Percentiles rank a stretch among this genome's conserved stretches.
phyloP scores from a whole-genome alignment of 768 basidiomycete genomes.

The Tricholoma furcatifolium region DNA sequence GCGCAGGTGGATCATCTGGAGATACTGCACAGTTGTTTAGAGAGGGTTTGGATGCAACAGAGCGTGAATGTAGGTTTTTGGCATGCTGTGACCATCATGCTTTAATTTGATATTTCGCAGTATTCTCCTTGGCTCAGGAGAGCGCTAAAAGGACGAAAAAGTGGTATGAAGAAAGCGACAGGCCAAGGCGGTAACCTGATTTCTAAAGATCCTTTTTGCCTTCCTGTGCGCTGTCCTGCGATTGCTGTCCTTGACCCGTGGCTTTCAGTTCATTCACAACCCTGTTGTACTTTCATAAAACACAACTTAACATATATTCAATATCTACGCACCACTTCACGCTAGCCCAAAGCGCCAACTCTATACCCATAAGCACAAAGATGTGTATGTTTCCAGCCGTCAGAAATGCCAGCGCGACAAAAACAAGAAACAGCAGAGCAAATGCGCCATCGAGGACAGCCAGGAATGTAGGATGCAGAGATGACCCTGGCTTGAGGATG shows the following conservation, averaged over 20 bases:
- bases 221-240: constrained; percentile 19
- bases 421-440: constrained; percentile 52
- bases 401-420: constrained; percentile 55
- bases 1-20: constrained; percentile 48
- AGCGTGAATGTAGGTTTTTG: constrained; percentile 79
- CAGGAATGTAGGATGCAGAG: constrained; percentile 69
- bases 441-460: constrained; percentile 64
- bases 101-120: constrained; percentile 36
- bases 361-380: constrained; percentile 62
- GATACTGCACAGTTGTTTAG: constrained; percentile 74
- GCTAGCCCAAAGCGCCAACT: constrained; percentile 71
- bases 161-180: constrained; percentile 82
- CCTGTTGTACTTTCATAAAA: constrained; percentile 38
- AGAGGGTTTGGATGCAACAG: constrained; percentile 91
- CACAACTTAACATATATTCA: constrained; percentile 4
- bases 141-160: constrained; percentile 72
- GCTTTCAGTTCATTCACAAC: constrained; percentile 63
- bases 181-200: constrained; percentile 41
- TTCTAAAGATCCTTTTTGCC: constrained; percentile 29
- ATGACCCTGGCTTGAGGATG: constrained; percentile 74
- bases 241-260: constrained; percentile 17
- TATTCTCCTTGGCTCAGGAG: constrained; percentile 85
- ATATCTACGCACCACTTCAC: constrained; percentile 66
- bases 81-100: not conserved
- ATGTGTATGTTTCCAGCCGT: constrained; percentile 70